Evolutionary conservation across 805 yeast species (phyloP), one percentile per base, ranked within the genome.

Genomic region (Candida insectorum): DNA sequence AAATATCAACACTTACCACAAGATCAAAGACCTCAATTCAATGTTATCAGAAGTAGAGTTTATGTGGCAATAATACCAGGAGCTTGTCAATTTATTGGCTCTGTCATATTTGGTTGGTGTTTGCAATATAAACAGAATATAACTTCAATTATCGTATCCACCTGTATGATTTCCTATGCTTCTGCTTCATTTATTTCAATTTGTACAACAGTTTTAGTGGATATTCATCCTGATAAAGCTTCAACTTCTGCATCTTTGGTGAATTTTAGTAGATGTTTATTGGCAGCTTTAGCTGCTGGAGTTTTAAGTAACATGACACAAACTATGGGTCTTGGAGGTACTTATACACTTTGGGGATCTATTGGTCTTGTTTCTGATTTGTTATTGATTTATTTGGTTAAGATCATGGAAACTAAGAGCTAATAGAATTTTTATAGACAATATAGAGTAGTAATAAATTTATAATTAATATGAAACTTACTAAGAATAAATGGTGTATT

Each of bases 241-340:
- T 85, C 94, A 0, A 75, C 91, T 3, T 81, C 89, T 4, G 73
- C 86, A 1, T 81, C 93, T 7, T 69, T 83, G 31, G 66, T 81
- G 41, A 88, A 88, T 49, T 59, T 87, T 18, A 67, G 78, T 15
- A 64, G 96, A 45, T 88, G 96, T 51, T 62, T 75, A n/a, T 47
- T 77, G 30, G 80, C 81, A 19, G 95, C 95, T 0, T 69, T 76
- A 1, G 78, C 83, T 26, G 69, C 82, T 14, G 93, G 85, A 0
- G 79, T 78, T 3, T 62, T 85, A 14, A 71, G 77, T 14, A 68
- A 60, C 30, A 83, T 88, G 91, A 62, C 68, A 10, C 34, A 36
- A 0, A 40, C 60, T 0, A 64, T 88, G 75, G 75, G 76, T 0
- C 56, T 74, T 9, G 96, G 96, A 1, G 93, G 95, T 12, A 73